These are phyloP conservation scores for Volvox carteri DNA, from an alignment of 163 green algal species.

Conservation along the genomic window DNA sequence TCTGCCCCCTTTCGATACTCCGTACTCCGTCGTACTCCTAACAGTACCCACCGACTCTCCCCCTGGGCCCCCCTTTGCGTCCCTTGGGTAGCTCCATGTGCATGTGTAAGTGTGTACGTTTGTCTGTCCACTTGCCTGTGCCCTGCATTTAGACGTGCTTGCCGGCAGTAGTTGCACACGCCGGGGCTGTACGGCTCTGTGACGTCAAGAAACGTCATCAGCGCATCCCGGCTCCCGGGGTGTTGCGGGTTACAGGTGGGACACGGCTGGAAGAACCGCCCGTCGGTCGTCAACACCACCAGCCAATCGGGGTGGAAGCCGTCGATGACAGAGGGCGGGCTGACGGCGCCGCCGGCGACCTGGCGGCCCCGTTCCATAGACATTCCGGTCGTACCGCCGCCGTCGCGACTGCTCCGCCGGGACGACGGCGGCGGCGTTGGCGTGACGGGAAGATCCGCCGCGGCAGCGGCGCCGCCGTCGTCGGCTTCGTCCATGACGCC, in stretches of 20 bases:
- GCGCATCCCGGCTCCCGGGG: conserved; percentile 52
- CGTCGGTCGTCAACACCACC: conserved; percentile 49
- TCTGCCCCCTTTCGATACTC: no score
- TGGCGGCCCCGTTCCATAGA: not conserved
- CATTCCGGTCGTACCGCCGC: not conserved
- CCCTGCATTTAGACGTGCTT: not conserved
- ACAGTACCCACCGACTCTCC: no score
- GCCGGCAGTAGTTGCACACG: conserved; percentile 52
- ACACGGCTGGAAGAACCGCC: conserved; percentile 40
- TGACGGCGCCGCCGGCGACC: not conserved
- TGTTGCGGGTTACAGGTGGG: conserved; percentile 27
- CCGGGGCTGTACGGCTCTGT: conserved; percentile 3
- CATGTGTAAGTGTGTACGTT: no score
- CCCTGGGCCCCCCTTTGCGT: no score
- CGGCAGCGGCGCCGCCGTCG: conserved; percentile 8
- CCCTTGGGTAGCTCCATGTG: no score
- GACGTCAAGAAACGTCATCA: conserved; percentile 49
- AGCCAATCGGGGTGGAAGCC: conserved; percentile 54
- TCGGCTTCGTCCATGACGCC: not conserved
- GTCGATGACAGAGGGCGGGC: not conserved
- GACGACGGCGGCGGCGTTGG: no score
- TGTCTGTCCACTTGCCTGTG: no score
- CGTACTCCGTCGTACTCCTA: no score
- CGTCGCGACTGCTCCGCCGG: not conserved
- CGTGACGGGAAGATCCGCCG: not conserved